Evolutionary conservation across 1,284 basidiomycete genomes (phyloP).

Genomic region (Singerocomus inundabilis): DNA sequence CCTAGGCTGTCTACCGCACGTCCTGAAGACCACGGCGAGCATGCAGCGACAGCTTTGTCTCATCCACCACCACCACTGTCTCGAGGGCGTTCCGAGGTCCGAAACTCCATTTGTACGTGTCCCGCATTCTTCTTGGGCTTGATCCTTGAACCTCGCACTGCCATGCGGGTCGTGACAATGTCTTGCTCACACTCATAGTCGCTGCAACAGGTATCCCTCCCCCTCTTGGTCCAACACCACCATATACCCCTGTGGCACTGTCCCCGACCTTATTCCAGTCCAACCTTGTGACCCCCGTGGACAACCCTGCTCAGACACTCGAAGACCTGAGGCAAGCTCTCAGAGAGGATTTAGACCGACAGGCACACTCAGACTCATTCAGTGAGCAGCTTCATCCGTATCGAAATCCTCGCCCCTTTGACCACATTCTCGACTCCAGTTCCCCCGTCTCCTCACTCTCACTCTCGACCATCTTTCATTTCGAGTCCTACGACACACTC

Average conservation of each 20-base stretch:
- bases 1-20: conserved; percentile 54
- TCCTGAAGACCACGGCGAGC: conserved; percentile 36
- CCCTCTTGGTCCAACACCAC: conserved; percentile 28
- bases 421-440: neutral
- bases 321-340: conserved; percentile 43
- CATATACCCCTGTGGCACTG: conserved; percentile 27
- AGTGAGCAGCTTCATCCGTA: neutral
- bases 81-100: conserved; percentile 7
- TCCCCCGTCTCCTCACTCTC: neutral
- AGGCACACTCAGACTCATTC: neutral
- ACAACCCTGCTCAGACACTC: conserved; percentile 36
- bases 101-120: conserved; percentile 3
- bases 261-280: neutral
- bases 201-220: conserved; percentile 4
- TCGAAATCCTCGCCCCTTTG: neutral
- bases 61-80: neutral
- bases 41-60: neutral
- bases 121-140: too few relatives aligned
- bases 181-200: neutral
- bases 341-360: conserved; percentile 25
- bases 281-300: conserved; percentile 1
- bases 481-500: neutral
- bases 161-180: neutral
- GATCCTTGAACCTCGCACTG: neutral
- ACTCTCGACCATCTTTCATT: neutral